Evolutionary conservation across 1,284 basidiomycete genomes (phyloP), one percentile per base, ranked within the genome.

Genomic region (Trichosporon asahii): DNA sequence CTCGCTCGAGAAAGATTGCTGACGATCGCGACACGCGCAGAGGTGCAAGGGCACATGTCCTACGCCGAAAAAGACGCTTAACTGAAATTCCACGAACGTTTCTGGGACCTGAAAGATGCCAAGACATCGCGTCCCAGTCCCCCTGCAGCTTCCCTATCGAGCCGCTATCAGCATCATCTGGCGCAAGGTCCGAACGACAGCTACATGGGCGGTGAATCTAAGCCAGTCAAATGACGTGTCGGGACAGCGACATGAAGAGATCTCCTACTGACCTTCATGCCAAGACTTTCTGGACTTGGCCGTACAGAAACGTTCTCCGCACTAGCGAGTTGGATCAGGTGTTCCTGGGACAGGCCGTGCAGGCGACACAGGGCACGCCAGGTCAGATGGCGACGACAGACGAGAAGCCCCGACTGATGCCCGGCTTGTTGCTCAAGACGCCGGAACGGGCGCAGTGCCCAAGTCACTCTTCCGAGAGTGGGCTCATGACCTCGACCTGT

Each of bases 51-150:
- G 12, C 25, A 18, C 18, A 29, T 60, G 25, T 60, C 27, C 49
- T 53, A 6, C 9, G 49, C 21, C 49, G 7, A 3, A 23, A 61
- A 29, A 33, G 27, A 31, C 27, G 27, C 29, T 31, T 33, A 33
- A n/a, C 57, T 61, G 57, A 61, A 31, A 31, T 23, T 29, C 18
- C 57, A 61, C 57, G 57, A 61, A 61, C 57, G 57, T 61, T 61
- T 61, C 12, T 61, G 27, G 57, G 57, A 31, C 57, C 57, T 61
- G 29, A 31, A 61, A 18, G 29, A 31, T 33, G 57, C 57, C 57
- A 61, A 61, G 57, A 31, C 57, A 61, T 33, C 29, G 27, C 29
- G 57, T 33, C n/a, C 8, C 18, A n/a, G 25, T 12, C 57, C 18
- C 29, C 15, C 15, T 29, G 15, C 29, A 18, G 23, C 29, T 18